Percentiles rank a stretch among this genome's conserved stretches.
phyloP scores from a whole-genome alignment of 495 filamentous ascomycete species.

The Xylaria castorea region DNA sequence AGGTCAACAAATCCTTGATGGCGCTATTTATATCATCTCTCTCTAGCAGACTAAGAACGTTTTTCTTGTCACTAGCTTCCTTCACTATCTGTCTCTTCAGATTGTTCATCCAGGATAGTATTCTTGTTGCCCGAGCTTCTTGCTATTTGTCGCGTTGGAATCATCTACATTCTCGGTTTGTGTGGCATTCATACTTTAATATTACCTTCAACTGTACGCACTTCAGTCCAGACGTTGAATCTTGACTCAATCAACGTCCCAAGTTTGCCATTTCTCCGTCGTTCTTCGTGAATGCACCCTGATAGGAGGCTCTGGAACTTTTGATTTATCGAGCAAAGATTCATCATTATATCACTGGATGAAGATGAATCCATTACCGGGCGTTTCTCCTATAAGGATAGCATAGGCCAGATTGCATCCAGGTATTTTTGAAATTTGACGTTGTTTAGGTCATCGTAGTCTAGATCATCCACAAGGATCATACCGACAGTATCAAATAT shows the following conservation, averaged over 20 bases:
- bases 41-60: no score
- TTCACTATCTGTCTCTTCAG: no score
- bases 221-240: not conserved
- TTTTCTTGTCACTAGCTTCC: no score
- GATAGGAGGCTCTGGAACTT: not conserved
- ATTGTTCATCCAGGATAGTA: no score
- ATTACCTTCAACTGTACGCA: not conserved
- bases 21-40: no score
- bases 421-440: not conserved
- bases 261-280: not conserved
- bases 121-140: no score
- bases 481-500: not conserved
- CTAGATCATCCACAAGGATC: not conserved
- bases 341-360: no score
- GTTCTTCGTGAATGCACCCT: not conserved
- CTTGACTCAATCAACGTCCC: not conserved
- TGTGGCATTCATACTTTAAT: not conserved
- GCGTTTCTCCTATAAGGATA: not conserved
- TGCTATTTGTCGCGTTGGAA: no score
- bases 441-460: not conserved
- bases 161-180: not conserved
- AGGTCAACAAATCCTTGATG: no score
- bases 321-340: no score
- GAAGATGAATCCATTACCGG: no score
- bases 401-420: not conserved